Conservation (phyloP, 2,329 filamentous ascomycete species). For the Nothomitra cinnamomea region DNA sequence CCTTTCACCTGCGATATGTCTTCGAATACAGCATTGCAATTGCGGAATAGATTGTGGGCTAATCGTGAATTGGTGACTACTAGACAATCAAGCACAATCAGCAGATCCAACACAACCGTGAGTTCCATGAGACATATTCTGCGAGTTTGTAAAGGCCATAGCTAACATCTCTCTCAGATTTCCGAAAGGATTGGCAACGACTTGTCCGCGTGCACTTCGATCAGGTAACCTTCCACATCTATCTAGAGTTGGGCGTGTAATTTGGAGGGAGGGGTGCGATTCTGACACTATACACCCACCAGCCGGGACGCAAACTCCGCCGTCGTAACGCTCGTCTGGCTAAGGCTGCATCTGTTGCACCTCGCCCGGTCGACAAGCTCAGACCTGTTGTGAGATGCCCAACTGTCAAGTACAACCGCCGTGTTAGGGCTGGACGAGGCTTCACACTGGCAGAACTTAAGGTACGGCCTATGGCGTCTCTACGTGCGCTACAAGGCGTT, state of each 20-base stretch:
- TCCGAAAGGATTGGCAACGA: slow-evolving; percentile 99
- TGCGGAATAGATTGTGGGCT: not conserved
- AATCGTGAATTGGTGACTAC: not conserved
- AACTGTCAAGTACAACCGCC: slow-evolving; percentile 98
- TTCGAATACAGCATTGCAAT: slow-evolving; percentile 24
- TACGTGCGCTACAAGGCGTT: not conserved
- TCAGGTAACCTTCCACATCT: slow-evolving; percentile 62
- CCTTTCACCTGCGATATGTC: not conserved
- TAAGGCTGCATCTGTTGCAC: slow-evolving; percentile 90
- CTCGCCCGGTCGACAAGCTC: slow-evolving; percentile 92
- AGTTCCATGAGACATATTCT: slow-evolving; percentile 21
- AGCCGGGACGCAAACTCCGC: slow-evolving; percentile 93
- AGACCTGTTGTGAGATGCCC: slow-evolving; percentile 95
- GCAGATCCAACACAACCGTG: slow-evolving; percentile 92
- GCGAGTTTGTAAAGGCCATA: not conserved
- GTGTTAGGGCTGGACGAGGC: slow-evolving; percentile 87
- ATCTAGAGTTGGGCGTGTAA: slow-evolving; percentile 12
- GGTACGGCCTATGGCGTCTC: slow-evolving; percentile 39
- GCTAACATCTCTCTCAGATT: slow-evolving; percentile 35
- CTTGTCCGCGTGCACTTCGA: slow-evolving; percentile 99
- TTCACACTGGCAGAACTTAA: slow-evolving; percentile 97
- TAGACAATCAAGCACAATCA: slow-evolving; percentile 99
- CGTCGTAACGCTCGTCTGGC: slow-evolving; percentile 79
- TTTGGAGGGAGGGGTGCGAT: slow-evolving; percentile 15
- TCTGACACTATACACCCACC: slow-evolving; percentile 21